Evolutionary conservation across 371 early-diverging fungal species (phyloP), one percentile per base, ranked within the genome.

Genomic region (Mortierella sp.): DNA sequence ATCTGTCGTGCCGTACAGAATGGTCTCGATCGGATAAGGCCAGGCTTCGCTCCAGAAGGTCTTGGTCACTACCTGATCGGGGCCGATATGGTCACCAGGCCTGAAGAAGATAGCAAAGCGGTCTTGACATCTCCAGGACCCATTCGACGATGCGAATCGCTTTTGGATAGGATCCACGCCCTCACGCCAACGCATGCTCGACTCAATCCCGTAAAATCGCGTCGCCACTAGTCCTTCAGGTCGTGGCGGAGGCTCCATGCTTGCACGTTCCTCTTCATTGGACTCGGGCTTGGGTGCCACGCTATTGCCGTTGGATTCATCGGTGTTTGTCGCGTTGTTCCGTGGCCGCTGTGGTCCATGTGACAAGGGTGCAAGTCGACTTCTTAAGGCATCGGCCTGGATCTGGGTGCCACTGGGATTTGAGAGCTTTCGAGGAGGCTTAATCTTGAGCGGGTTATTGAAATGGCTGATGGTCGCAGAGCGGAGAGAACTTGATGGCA

Each of bases 1-100:
- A 24, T 46, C 50, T 0, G 34, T 52, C 10, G 74, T 74, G 10
- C 74, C 74, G 44, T 67, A 74, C 7, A 74, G 64, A 19, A 74
- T 63, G 0, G 74, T 74, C 54, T 74, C 74, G 40, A 74, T 74
- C 22, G 74, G 68, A 37, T 74, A 74, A 19, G 74, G 74, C 74
- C 74, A 74, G 21, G 74, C 74, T 48, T 74, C 74, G 50, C 74
- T 74, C 74, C 74, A 74, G 49, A 74, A 74, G 19, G 74, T 74
- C 54, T 74, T 74, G 39, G 64, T 74, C 39, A 74, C 74, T 6
- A 74, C 64, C n/a, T 68, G 74, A 37, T 74, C 74, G 6, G 74
- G 68, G 2, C 74, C 74, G 27, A 74, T 67, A 7, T 59, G 68
- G 19, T 67, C 63, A 1, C 74, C 74, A 52, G 74, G 74, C 9